Evolutionary conservation across 345 rosid genomes (phyloP).

Genomic region (Rhodamnia rubescens): DNA sequence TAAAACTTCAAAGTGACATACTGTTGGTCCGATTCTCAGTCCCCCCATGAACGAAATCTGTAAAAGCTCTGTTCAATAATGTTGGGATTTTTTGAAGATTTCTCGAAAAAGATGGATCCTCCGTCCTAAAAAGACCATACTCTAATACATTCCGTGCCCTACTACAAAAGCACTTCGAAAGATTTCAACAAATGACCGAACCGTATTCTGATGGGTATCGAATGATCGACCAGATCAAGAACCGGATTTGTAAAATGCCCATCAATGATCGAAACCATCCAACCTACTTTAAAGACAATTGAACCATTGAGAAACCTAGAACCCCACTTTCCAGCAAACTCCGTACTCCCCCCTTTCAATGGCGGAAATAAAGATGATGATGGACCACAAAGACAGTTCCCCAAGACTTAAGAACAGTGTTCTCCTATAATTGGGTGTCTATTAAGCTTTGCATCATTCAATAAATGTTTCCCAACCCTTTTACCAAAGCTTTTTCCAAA

Average conservation of each 20-base stretch:
- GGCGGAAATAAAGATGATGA: not conserved
- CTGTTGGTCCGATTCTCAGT: not conserved
- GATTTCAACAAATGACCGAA: not conserved
- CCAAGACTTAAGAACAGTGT: not conserved
- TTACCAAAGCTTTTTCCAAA: not conserved
- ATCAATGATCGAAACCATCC: not conserved
- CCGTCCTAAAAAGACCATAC: not conserved
- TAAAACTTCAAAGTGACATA: not conserved
- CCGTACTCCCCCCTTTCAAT: not conserved
- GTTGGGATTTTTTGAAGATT: not conserved
- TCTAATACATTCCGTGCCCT: too few relatives aligned
- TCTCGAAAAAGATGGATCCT: not conserved
- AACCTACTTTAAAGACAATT: not conserved
- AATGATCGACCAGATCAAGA: not conserved
- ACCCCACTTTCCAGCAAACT: not conserved
- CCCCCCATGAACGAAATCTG: not conserved
- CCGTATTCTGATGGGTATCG: not conserved
- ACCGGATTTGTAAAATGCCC: not conserved
- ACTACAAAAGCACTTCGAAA: not conserved
- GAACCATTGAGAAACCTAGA: not conserved
- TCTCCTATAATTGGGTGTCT: not conserved
- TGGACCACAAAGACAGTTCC: not conserved
- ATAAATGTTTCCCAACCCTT: not conserved
- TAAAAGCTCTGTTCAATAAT: not conserved
- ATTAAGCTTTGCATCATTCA: not conserved